Conservation (phyloP, 345 rosid species). For the Stellera chamaejasme region DNA sequence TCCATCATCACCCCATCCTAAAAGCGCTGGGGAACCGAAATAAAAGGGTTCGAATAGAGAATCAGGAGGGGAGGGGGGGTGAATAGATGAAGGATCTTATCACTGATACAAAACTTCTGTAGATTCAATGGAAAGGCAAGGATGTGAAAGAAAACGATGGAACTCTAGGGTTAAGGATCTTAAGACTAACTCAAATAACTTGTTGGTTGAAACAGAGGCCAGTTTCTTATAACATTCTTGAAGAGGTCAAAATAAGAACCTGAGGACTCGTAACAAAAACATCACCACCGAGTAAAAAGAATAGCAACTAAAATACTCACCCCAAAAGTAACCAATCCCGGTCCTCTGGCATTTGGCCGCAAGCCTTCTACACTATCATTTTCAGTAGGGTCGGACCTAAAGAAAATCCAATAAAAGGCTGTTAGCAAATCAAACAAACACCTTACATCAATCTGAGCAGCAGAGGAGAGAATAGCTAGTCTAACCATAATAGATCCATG, state of each 20-base stretch:
- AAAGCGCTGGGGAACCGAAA: neutral
- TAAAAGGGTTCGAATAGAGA: no score
- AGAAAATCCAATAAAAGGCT: conserved; percentile 9
- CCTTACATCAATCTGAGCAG: neutral
- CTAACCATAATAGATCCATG: conserved; percentile 87
- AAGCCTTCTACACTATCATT: conserved; percentile 93
- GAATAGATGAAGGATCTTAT: no score
- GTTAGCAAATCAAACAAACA: conserved; percentile 13
- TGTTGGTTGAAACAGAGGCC: no score
- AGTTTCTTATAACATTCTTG: no score
- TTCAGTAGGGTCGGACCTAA: conserved; percentile 93
- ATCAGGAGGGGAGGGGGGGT: no score
- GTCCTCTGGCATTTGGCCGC: conserved; percentile 92
- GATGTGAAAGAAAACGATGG: no score
- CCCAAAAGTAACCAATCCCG: conserved; percentile 92
- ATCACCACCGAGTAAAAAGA: neutral
- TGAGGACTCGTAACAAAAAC: no score
- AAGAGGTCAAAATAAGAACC: no score
- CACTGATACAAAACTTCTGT: no score
- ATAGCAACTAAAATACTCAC: conserved; percentile 31
- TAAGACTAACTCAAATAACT: no score
- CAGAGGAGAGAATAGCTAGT: conserved; percentile 12
- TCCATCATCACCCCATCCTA: conserved; percentile 6
- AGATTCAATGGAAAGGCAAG: no score
- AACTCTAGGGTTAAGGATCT: no score